Evolutionary conservation across 1,139 yeast species (phyloP), one percentile per base, ranked within the genome.

Genomic region (Petasospora fabianii): DNA sequence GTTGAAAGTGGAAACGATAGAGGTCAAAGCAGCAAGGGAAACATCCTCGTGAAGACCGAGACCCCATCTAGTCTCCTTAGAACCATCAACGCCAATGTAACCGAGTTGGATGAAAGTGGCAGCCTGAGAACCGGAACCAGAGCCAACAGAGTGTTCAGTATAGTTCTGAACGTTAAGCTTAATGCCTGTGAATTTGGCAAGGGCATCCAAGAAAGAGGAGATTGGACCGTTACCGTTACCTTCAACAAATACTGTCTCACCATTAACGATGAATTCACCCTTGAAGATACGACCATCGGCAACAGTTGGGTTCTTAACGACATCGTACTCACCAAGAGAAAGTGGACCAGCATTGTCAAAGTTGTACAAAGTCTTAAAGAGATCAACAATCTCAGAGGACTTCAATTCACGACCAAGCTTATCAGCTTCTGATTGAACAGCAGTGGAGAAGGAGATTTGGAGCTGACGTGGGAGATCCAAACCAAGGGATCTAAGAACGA

Each of bases 151-250:
- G 64, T 92, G 97, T 66, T 92, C 97, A 46, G 84, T 83, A 65
- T 92, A 92, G 59, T 83, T 75, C 57, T 80, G 77, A 44, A 92
- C 96, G 53, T 82, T 85, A 42, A 88, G 68, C 42, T 67, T 64
- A 43, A 77, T 68, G 32, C 75, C 75, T 47, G 86, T 71, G 43
- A 72, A 67, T 32, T 66, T 65, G 31, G 81, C 69, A 50, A 92
- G 64, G 13, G 96, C 96, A 62, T 86, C 81, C 15, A 83, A 73
- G 62, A 88, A 81, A 2, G 97, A 85, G 19, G 97, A 92, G 53
- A 92, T 83, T 46, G 96, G 97, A 63, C 97, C 98, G 60, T 92
- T 92, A 61, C 97, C 97, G 35, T 66, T 62, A 52, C 97, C 97
- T 35, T 63, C 60, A 30, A 86, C 69, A 33, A 64, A 62, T 38